These are phyloP conservation scores for Pythium aphanidermatum DNA, from an alignment of 352 stramenopile genomes.

Conservation along the genomic window DNA sequence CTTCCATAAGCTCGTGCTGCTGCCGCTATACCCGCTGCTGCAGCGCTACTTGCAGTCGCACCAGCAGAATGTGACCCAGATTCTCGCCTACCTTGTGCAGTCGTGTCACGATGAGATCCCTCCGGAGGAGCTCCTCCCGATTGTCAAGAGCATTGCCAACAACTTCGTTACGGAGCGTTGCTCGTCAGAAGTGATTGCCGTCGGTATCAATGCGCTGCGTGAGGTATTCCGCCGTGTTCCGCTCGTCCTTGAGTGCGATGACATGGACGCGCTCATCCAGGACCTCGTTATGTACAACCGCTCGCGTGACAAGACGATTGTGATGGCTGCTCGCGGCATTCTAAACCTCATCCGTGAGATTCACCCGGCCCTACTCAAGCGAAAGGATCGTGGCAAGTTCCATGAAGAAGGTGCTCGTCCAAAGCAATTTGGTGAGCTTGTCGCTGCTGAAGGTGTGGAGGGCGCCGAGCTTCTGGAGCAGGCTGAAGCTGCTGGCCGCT, in stretches of 20 bases:
- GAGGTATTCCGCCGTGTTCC: slow-evolving; percentile 95
- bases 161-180: slow-evolving; percentile 98
- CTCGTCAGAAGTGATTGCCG: slow-evolving; percentile 94
- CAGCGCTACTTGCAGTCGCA: slow-evolving; percentile 90
- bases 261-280: slow-evolving; percentile 83
- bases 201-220: slow-evolving; percentile 96
- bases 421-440: slow-evolving; percentile 88
- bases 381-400: slow-evolving; percentile 95
- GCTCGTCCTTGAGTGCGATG: slow-evolving; percentile 91
- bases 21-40: slow-evolving; percentile 96
- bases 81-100: slow-evolving; percentile 97
- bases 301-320: slow-evolving; percentile 94
- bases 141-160: slow-evolving; percentile 97
- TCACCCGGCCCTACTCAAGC: slow-evolving; percentile 93
- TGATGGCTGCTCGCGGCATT: slow-evolving; percentile 94
- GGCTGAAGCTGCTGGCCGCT: slow-evolving; percentile 59
- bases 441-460: slow-evolving; percentile 91
- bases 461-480: slow-evolving; percentile 93
- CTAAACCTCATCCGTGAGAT: slow-evolving; percentile 97
- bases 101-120: slow-evolving; percentile 97
- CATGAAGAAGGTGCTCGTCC: slow-evolving; percentile 80
- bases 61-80: slow-evolving; percentile 89
- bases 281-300: slow-evolving; percentile 97
- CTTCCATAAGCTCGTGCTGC: slow-evolving; percentile 96
- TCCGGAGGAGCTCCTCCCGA: slow-evolving; percentile 93